Evolutionary conservation across 331 rosid species (phyloP).

Genomic region (Stylosanthes scabra): DNA sequence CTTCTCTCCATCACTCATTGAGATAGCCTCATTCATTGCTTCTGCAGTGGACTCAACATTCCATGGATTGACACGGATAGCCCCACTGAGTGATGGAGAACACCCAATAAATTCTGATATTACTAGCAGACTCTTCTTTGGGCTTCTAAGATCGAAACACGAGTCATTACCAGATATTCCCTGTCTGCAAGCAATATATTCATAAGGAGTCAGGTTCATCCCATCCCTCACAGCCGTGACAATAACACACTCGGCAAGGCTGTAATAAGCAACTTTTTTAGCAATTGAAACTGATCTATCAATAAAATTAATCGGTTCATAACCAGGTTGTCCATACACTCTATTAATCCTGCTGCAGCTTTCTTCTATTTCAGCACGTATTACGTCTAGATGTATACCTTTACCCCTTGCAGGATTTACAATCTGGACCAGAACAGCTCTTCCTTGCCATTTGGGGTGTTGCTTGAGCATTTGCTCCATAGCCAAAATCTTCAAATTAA

Average conservation of each 20-base stretch:
- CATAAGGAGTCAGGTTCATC: conserved; percentile 93
- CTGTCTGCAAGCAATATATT: conserved; percentile 82
- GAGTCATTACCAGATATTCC: conserved; percentile 63
- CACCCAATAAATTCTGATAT: conserved; percentile 92
- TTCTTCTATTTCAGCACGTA: conserved; percentile 64
- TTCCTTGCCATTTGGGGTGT: conserved; percentile 82
- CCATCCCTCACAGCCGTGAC: conserved; percentile 98
- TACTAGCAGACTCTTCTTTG: conserved; percentile 90
- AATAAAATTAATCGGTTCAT: conserved; percentile 71
- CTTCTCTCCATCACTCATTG: conserved; percentile 69
- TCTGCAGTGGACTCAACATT: conserved; percentile 85
- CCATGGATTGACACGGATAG: conserved; percentile 94
- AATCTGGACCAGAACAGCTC: conserved; percentile 83
- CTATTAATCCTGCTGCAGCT: conserved; percentile 69
- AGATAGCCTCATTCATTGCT: conserved; percentile 77
- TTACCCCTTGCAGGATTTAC: conserved; percentile 88
- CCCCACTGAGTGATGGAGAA: conserved; percentile 93
- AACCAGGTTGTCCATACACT: conserved; percentile 67
- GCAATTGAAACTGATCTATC: conserved; percentile 63
- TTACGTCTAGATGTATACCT: conserved; percentile 70
- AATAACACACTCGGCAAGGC: conserved; percentile 90
- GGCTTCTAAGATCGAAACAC: conserved; percentile 47
- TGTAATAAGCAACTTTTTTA: conserved; percentile 76
- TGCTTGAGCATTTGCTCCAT: conserved; percentile 91
- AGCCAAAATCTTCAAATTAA: conserved; percentile 85